Percentiles rank a stretch among this genome's conserved stretches.
These are phyloP conservation scores for Medicago arabica DNA, from an alignment of 306 rosid genomes.

Conservation along the genomic window DNA sequence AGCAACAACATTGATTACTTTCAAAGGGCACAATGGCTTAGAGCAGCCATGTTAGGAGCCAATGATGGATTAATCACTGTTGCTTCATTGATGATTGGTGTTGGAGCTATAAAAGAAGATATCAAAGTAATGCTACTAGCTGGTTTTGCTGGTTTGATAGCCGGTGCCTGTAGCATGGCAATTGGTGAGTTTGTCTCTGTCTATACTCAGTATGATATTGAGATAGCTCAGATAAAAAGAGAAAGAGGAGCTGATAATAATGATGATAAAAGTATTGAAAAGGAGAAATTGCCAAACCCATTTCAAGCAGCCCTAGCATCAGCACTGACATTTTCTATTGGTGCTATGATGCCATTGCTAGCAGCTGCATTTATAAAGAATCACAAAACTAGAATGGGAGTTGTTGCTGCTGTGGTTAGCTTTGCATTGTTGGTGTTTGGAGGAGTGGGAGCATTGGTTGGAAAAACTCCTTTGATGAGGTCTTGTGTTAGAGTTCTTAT, in stretches of 20 bases:
- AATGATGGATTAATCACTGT: slow-evolving; percentile 71
- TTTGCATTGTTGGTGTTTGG: slow-evolving; percentile 63
- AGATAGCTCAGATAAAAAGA: slow-evolving; percentile 54
- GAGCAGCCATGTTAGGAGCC: slow-evolving; percentile 76
- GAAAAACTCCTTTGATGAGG: slow-evolving; percentile 49
- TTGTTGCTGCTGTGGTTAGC: slow-evolving; percentile 53
- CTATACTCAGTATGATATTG: slow-evolving; percentile 72
- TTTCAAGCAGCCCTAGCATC: slow-evolving; percentile 72
- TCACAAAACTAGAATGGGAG: slow-evolving; percentile 51
- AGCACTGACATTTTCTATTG: slow-evolving; percentile 67
- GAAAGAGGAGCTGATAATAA: neutral
- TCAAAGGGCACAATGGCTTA: slow-evolving; percentile 70
- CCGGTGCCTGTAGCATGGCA: slow-evolving; percentile 81
- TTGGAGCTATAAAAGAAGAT: slow-evolving; percentile 68
- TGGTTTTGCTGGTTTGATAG: slow-evolving; percentile 73
- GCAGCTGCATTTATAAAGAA: slow-evolving; percentile 58
- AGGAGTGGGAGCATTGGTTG: slow-evolving; percentile 60
- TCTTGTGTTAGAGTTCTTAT: slow-evolving; percentile 63
- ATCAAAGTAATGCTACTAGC: slow-evolving; percentile 60
- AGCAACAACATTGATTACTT: slow-evolving; percentile 46
- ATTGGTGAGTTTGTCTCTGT: slow-evolving; percentile 85
- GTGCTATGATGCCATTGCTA: slow-evolving; percentile 64
- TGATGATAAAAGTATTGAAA: slow-evolving; percentile 19
- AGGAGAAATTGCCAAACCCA: slow-evolving; percentile 62
- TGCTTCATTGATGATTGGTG: slow-evolving; percentile 74